A percentile compares a stretch with the other conserved stretches of the same genome.
Evolutionary conservation across 306 rosid genomes (phyloP).

Genomic region (Quercus suber): DNA sequence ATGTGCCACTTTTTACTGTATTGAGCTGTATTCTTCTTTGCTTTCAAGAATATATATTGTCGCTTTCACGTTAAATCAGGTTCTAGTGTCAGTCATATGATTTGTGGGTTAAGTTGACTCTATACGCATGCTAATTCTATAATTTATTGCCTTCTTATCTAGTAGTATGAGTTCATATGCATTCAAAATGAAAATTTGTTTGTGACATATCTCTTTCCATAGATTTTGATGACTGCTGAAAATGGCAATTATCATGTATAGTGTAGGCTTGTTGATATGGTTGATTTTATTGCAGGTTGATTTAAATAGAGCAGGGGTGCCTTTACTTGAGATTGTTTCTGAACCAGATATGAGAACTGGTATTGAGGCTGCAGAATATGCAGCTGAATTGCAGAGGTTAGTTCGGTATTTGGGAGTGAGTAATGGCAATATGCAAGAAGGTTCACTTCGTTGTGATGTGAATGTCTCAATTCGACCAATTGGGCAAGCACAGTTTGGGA

Average conservation of each 20-base stretch:
- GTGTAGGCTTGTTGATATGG: constrained; percentile 16
- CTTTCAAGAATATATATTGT: background rate
- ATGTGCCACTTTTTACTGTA: background rate
- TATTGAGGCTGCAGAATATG: constrained; percentile 96
- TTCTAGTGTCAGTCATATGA: background rate
- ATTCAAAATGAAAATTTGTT: background rate
- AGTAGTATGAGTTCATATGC: background rate
- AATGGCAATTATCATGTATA: background rate
- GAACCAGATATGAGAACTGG: constrained; percentile 98
- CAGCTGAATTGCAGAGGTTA: constrained; percentile 89
- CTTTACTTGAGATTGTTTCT: constrained; percentile 96
- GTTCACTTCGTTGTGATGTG: constrained; percentile 96
- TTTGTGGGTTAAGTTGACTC: background rate
- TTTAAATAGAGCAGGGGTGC: constrained; percentile 95
- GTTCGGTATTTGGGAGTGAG: constrained; percentile 93
- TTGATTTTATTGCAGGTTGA: constrained; percentile 66
- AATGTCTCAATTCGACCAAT: constrained; percentile 89
- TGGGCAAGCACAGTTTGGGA: constrained; percentile 76
- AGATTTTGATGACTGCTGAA: background rate
- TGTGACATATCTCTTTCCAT: background rate
- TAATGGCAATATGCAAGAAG: constrained; percentile 99
- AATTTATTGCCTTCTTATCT: background rate
- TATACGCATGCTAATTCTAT: background rate
- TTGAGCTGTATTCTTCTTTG: background rate
- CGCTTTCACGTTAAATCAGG: background rate